These are phyloP conservation scores for Coemansia guatemalensis DNA, from an alignment of 192 early-diverging fungal species.

Conservation along the genomic window DNA sequence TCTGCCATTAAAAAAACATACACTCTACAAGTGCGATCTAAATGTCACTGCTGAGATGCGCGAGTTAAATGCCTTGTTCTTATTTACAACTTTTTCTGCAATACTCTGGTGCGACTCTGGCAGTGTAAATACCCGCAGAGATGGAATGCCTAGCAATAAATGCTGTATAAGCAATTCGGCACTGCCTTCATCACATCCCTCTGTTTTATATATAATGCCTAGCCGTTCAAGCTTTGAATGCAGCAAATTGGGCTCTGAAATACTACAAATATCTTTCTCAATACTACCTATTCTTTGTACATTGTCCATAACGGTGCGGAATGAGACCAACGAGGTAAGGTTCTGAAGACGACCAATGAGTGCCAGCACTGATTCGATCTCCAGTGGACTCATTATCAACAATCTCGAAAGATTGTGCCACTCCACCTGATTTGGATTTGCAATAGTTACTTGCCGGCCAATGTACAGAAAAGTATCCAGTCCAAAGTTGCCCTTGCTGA, in stretches of 20 bases:
- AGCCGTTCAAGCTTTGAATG: background rate
- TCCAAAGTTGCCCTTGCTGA: background rate
- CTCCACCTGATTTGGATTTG: background rate
- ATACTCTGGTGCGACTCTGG: background rate
- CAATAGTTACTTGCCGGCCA: background rate
- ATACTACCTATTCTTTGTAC: background rate
- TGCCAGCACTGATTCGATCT: background rate
- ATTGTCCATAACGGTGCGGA: background rate
- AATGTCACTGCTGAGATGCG: background rate
- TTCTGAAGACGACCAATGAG: background rate
- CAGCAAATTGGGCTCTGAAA: background rate
- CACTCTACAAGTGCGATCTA: background rate
- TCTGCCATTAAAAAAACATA: background rate
- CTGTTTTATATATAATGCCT: background rate
- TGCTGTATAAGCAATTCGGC: background rate
- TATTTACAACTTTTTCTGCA: background rate
- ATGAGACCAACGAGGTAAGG: background rate
- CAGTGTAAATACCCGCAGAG: background rate
- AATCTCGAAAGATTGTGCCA: background rate
- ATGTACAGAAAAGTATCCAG: background rate
- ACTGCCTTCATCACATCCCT: background rate
- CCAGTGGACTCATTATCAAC: slow-evolving; percentile 2
- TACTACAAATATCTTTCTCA: background rate
- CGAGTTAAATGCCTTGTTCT: background rate
- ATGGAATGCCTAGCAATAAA: background rate